Percentiles rank a stretch among this genome's conserved stretches.
Conservation (phyloP, 75 land plant genomes). For the Pinus taeda region DNA sequence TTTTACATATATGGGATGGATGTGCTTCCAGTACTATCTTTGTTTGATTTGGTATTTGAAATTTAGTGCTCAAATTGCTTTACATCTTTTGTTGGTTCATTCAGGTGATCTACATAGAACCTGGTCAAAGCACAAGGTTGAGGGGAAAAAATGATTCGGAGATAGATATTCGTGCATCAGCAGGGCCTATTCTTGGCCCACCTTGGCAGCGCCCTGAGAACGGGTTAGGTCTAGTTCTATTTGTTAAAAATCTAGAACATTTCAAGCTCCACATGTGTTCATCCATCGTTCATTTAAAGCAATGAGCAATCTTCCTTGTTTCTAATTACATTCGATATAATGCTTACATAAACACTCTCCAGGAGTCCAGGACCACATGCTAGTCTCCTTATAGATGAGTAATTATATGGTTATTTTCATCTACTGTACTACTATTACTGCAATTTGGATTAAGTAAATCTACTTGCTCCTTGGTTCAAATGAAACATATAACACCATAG, state of each 20-base stretch:
- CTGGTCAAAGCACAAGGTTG: slow-evolving; percentile 57
- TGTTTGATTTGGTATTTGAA: neutral
- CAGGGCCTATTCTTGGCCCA: slow-evolving; percentile 89
- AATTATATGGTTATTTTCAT: neutral
- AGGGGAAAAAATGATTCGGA: slow-evolving; percentile 37
- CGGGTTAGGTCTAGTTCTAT: slow-evolving; percentile 38
- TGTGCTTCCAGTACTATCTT: neutral
- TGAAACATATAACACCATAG: too few species aligned
- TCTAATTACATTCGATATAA: neutral
- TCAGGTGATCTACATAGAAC: slow-evolving; percentile 83
- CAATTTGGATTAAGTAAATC: neutral
- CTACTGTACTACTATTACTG: neutral
- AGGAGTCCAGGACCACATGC: neutral
- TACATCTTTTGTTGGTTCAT: slow-evolving; percentile 4
- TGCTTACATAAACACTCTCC: neutral
- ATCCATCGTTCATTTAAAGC: neutral
- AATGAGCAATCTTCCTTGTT: neutral
- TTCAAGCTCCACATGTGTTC: neutral
- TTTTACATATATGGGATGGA: too few species aligned
- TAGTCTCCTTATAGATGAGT: neutral
- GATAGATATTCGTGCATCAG: slow-evolving; percentile 59
- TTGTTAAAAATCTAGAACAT: neutral
- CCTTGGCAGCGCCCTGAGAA: slow-evolving; percentile 97
- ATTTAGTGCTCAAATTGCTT: neutral
- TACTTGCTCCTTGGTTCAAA: neutral